phyloP scores from a whole-genome alignment of 1,284 basidiomycete species.

The Cutaneotrichosporon sp. region DNA sequence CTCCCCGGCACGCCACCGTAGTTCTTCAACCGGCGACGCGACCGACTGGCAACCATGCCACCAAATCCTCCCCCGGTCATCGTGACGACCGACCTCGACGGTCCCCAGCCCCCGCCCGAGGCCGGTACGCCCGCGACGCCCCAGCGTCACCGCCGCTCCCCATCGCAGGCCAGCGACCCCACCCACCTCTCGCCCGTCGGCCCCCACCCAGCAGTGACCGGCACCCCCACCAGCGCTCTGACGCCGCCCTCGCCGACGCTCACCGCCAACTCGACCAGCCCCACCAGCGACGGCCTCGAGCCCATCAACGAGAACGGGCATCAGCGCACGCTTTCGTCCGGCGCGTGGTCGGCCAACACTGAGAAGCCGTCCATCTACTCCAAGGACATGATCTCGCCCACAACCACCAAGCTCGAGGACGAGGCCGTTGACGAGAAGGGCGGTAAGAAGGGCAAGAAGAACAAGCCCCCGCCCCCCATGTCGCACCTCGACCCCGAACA shows the following conservation, averaged over 20 bases:
- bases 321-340: conserved; percentile 32
- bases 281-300: conserved; percentile 59
- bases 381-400: conserved; percentile 1
- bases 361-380: conserved; percentile 12
- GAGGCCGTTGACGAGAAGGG: conserved; percentile 5
- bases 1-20: background rate
- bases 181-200: conserved; percentile 35
- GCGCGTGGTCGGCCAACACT: conserved; percentile 33
- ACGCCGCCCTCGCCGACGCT: conserved; percentile 46
- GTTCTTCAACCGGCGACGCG: background rate
- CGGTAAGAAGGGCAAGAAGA: conserved; percentile 26
- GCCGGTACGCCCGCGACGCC: conserved; percentile 15
- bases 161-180: conserved; percentile 23
- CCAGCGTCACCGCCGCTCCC: conserved; percentile 18
- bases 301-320: conserved; percentile 56
- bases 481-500: conserved; percentile 56
- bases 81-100: conserved; percentile 44
- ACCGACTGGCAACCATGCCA: conserved; percentile 12
- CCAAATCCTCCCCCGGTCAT: conserved; percentile 35
- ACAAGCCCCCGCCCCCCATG: conserved; percentile 28
- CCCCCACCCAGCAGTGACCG: conserved; percentile 21
- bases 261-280: conserved; percentile 32
- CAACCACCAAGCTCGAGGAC: conserved; percentile 8
- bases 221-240: conserved; percentile 6
- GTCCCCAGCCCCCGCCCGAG: conserved; percentile 13